Evolutionary conservation across 176 grass and related monocot species (phyloP).

Genomic region (Juncus effusus): DNA sequence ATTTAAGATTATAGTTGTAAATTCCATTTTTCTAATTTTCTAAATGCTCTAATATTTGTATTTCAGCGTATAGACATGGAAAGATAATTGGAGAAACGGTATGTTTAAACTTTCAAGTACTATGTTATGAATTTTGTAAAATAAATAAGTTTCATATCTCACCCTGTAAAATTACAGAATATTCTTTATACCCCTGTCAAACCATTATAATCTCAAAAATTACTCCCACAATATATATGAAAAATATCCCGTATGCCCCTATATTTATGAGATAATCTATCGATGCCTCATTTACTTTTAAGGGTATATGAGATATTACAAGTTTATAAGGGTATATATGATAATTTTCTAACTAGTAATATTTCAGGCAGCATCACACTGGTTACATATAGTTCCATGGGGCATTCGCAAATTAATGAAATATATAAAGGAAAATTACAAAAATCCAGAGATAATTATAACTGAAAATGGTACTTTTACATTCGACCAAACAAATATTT

Average conservation of each 20-base stretch:
- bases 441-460: conserved; percentile 63
- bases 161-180: no score
- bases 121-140: background rate
- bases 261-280: background rate
- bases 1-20: background rate
- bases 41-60: background rate
- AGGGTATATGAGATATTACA: background rate
- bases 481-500: background rate
- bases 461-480: conserved; percentile 64
- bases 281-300: no score
- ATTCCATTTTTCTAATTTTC: background rate
- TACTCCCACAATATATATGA: no score
- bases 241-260: background rate
- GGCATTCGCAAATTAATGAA: conserved; percentile 73
- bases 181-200: no score
- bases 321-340: conserved; percentile 6
- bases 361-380: conserved; percentile 65
- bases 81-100: conserved; percentile 85
- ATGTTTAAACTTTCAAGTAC: background rate
- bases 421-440: conserved; percentile 80
- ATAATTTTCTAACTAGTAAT: background rate
- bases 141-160: background rate
- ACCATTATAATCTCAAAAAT: no score
- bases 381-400: conserved; percentile 92
- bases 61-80: conserved; percentile 65